These are phyloP conservation scores for Aaosphaeria pasadenensis DNA, from an alignment of 2,329 filamentous ascomycete species.

Conservation along the genomic window DNA sequence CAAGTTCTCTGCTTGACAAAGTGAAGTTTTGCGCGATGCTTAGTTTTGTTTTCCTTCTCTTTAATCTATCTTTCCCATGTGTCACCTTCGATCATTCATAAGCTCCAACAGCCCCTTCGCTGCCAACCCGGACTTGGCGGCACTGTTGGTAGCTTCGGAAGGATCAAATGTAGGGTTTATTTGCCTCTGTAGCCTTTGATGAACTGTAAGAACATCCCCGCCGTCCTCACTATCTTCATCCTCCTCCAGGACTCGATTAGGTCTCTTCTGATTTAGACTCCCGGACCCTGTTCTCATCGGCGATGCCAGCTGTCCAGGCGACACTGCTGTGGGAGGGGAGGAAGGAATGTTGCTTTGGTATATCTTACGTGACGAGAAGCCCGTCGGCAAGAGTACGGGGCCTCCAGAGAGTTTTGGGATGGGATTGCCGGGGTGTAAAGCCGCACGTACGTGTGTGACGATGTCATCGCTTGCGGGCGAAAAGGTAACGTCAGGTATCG, in stretches of 20 bases:
- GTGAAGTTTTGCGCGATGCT: too few species aligned
- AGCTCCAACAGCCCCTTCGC: slow-evolving; percentile 54
- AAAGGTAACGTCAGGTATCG: slow-evolving; percentile 26
- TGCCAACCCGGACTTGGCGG: slow-evolving; percentile 48
- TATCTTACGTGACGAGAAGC: slow-evolving; percentile 37
- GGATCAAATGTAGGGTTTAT: slow-evolving; percentile 18
- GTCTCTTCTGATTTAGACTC: slow-evolving; percentile 12
- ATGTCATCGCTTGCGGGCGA: slow-evolving; percentile 22
- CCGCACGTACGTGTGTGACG: slow-evolving; percentile 18
- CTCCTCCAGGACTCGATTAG: slow-evolving; percentile 10
- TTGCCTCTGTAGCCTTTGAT: slow-evolving; percentile 21
- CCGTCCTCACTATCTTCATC: slow-evolving; percentile 6
- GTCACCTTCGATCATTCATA: slow-evolving; percentile 21
- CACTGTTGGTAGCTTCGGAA: too few species aligned
- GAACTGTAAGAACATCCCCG: slow-evolving; percentile 11
- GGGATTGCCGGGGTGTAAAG: slow-evolving; percentile 24
- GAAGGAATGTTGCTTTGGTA: slow-evolving; percentile 24
- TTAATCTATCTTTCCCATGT: background rate
- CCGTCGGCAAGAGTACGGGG: slow-evolving; percentile 39
- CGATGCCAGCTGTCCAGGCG: slow-evolving; percentile 19
- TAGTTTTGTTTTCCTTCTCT: too few species aligned
- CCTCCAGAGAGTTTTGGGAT: slow-evolving; percentile 31
- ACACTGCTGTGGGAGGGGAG: slow-evolving; percentile 24
- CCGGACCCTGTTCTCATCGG: slow-evolving; percentile 11
- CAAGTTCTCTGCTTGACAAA: too few species aligned